Evolutionary conservation across 192 early-diverging fungal species (phyloP), one percentile per base, ranked within the genome.

Genomic region (Rhizophagus sp.): DNA sequence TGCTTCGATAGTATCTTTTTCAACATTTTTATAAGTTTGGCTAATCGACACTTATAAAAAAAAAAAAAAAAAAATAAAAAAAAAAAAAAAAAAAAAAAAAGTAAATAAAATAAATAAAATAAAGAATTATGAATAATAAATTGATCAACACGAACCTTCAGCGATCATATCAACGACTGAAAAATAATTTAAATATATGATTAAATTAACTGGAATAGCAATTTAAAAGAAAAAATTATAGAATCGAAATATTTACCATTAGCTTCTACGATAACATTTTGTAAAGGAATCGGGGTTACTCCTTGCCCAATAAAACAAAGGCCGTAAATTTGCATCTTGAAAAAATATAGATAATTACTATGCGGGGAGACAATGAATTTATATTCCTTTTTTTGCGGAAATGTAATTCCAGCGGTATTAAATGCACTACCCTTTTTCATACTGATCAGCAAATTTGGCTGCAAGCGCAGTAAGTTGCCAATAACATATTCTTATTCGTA

Each of bases 121-220:
- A 36, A 36, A 36, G 7, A 41, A 41, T 41, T 41, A 41, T 41
- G 39, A 52, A 24, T 24, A 7, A 61, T 30, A 10, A 25, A 25
- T 24, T 49, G 11, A 13, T n/a, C 41, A 41, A 39, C 39, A 57
- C 15, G 50, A 57, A 77, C 75, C 75, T 66, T 77, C 75, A 63
- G 75, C 61, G n/a, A 77, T 77, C 75, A 77, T 77, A 77, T 77
- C 75, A 63, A 77, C 75, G 8, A 77, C 75, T 77, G 50, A 74
- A 17, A 27, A 52, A 30, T 30, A 30, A 52, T 36, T 36, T 36
- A 57, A 25, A 25, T 13, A 52, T 13, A 22, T 3, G 4, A 33
- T 10, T 19, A 12, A 19, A 27, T 49, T 15, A 61, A 17, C 33
- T 49, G 19, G 25, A 74, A 27, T 15, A 57, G 13, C 6, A 27